phyloP scores from a whole-genome alignment of 306 rosid species.

The Cucurbita argyrosperma region DNA sequence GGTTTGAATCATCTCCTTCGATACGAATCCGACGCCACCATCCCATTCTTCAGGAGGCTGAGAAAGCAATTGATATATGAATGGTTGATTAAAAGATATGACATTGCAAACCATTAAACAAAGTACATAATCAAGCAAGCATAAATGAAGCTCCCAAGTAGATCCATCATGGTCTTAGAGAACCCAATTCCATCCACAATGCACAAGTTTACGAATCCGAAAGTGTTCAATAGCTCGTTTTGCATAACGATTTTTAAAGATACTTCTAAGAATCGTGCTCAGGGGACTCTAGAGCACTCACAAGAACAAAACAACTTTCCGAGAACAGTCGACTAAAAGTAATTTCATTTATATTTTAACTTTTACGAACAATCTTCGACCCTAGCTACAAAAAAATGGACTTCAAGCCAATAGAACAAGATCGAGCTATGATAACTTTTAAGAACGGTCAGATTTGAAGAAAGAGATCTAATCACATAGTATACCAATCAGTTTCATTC shows the following conservation, averaged over 20 bases:
- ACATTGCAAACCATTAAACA: not conserved
- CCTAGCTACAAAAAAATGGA: no score
- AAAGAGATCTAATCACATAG: not conserved
- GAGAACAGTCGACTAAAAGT: not conserved
- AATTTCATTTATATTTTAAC: not conserved
- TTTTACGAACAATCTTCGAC: no score
- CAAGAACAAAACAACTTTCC: not conserved
- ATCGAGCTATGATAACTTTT: no score
- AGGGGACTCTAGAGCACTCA: not conserved
- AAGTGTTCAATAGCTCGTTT: not conserved
- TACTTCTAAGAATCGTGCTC: not conserved
- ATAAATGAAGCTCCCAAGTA: not conserved
- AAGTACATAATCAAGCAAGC: not conserved
- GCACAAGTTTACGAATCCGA: not conserved
- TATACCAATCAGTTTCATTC: not conserved
- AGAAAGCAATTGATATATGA: not conserved
- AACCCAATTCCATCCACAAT: not conserved
- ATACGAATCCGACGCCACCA: constrained; percentile 84
- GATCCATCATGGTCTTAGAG: constrained; percentile 2
- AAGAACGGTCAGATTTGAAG: not conserved
- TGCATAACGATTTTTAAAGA: not conserved
- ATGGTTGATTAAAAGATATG: not conserved
- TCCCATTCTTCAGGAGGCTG: constrained; percentile 91
- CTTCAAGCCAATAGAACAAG: no score
- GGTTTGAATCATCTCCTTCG: constrained; percentile 79